Evolutionary conservation across 2,329 filamentous ascomycete genomes (phyloP), one percentile per base, ranked within the genome.

Genomic region (Colletotrichum camelliae): DNA sequence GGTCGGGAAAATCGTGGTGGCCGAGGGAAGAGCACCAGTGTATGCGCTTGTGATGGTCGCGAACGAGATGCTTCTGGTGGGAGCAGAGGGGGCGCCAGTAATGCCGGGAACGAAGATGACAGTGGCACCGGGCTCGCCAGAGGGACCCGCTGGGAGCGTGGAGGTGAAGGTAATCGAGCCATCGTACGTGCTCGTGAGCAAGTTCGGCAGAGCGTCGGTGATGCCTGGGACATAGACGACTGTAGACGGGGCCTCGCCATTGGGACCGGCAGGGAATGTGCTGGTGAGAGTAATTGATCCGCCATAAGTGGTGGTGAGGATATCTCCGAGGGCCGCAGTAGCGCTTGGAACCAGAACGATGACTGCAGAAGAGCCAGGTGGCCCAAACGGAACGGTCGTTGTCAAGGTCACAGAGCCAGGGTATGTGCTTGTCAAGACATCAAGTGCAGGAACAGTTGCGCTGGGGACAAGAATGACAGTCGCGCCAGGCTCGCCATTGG

Each of bases 361-460:
- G 7, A 58, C 33, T 18, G 24, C 69, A 15, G 48, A 39, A n/a
- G 52, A 31, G 16, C 69, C 69, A 16, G 69, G 66, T 4, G 69
- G 61, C 7, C 69, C 69, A 15, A 72, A 18, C 3, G 67, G 35
- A 21, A 72, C 18, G 10, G 61, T 72, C 3, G 67, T 58, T 2
- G 67, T 74, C n/a, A 39, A 13, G 4, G 48, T 71, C 12, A 70
- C 48, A 7, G 67, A 71, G 5, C 72, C 72, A 6, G 21, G 48
- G 21, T 71, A 74, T 3, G 72, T 66, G 37, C 72, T 74, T 21
- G 72, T 74, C 6, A 74, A 10, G n/a, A 71, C 35, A 18, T 70
- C 64, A 5, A 60, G 61, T 2, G 37, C n/a, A 4, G 10, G 6
- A 27, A 2, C 33, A 10, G 67, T 60, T 1, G 8, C 8, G 33